Base-by-base conservation (phyloP, 108 stramenopile genomes). In the Stephanodiscus minutulus region DNA sequence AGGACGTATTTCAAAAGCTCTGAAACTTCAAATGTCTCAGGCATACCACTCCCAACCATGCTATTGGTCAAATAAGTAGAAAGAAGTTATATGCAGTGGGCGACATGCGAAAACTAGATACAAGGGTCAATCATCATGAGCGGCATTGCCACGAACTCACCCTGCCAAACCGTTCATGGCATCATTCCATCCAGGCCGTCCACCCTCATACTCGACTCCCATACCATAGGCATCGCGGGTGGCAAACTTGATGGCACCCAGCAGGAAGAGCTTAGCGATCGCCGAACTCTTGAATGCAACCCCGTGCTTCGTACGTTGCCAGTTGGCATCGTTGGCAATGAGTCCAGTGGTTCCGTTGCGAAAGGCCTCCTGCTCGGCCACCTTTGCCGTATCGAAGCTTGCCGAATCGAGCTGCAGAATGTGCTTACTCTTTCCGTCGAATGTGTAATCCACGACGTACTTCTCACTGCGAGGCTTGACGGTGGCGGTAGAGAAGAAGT, bases 81-180 rank as follows among this genome's bases (percentile, higher is more conserved):
- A 17, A 35, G 22, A 20, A 78, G 44, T 37, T 15, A n/a, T 8
- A 5, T 20, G 0, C 35, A 21, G 39, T 70, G 50, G 65, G 4
- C 17, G 29, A 56, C 13, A 11, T n/a, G 5, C 1, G 10, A 9
- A 15, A 29, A 55, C 5, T 0, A 21, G 27, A 17, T 50, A 13
- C 52, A 31, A 46, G 39, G 48, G 25, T 13, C 15, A 36, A 44
- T 48, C 58, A 37, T 50, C 47, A 50, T 60, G 13, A 21, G 0
- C 70, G 58, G 31, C 31, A 33, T 4, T 2, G 31, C 5, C 31
- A 5, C 18, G 82, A 22, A 27, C 76, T 79, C 52, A 77, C 78
- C 92, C 94, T 21, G 89, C 91, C 69, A 97, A 88, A 82, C 97
- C 97, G 70, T 98, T 98, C 97, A 98, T 98, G 63, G 95, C 95